These are phyloP conservation scores for Aspergillus olivimuriae DNA, from an alignment of 495 filamentous ascomycete species.

Conservation along the genomic window DNA sequence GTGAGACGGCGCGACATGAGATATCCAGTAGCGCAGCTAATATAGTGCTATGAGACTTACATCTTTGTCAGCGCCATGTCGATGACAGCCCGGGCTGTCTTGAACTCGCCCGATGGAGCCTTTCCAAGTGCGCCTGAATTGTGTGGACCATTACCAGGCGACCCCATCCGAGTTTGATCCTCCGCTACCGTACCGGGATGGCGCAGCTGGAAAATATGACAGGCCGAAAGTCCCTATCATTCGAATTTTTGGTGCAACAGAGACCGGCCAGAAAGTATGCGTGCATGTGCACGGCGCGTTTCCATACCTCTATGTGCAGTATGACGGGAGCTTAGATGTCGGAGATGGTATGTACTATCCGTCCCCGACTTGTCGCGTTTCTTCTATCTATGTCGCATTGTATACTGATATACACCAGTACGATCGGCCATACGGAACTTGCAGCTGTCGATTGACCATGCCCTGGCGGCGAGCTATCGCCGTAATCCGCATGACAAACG, in stretches of 20 bases:
- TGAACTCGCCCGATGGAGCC: constrained; percentile 45
- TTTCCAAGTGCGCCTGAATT: constrained; percentile 86
- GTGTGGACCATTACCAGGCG: constrained; percentile 88
- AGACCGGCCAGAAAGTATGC: constrained; percentile 93
- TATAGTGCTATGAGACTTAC: constrained; percentile 7
- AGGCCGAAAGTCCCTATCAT: constrained; percentile 77
- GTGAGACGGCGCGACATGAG: neutral
- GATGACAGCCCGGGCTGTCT: constrained; percentile 21
- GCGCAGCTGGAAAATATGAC: constrained; percentile 43
- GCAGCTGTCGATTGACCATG: constrained; percentile 78
- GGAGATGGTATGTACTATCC: constrained; percentile 63
- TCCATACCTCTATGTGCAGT: constrained; percentile 89
- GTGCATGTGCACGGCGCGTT: constrained; percentile 95
- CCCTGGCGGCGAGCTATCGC: constrained; percentile 72
- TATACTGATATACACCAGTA: too few relatives aligned
- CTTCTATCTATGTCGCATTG: too few relatives aligned
- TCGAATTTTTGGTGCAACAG: constrained; percentile 86
- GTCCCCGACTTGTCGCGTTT: too few relatives aligned
- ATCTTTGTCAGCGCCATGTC: constrained; percentile 18
- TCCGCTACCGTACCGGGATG: constrained; percentile 52
- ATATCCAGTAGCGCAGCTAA: neutral
- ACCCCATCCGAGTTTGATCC: constrained; percentile 77
- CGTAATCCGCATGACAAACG: constrained; percentile 64
- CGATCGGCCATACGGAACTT: constrained; percentile 63
- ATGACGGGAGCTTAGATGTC: constrained; percentile 60